Percentiles rank a stretch among this genome's conserved stretches.
phyloP scores from a whole-genome alignment of 257 asterid species.

The Jasminum sambac region DNA sequence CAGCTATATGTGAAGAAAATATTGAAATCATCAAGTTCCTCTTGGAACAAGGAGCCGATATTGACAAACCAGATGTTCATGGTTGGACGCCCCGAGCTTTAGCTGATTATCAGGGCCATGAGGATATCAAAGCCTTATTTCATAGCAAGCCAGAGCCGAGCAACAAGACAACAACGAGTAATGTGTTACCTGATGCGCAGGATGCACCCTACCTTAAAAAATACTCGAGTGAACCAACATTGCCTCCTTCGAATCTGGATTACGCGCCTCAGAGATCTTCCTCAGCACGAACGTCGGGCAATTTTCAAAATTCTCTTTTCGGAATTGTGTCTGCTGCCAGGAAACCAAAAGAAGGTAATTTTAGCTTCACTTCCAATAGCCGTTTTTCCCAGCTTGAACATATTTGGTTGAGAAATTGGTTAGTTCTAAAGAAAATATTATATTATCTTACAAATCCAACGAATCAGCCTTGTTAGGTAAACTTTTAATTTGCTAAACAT shows the following conservation, averaged over 20 bases:
- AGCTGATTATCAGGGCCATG: conserved; percentile 66
- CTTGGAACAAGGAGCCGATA: conserved; percentile 57
- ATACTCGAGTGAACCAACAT: conserved; percentile 55
- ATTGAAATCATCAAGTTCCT: conserved; percentile 58
- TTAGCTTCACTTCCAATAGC: background rate
- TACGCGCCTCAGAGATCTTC: conserved; percentile 8
- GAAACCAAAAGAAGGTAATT: conserved; percentile 46
- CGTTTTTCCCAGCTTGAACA: background rate
- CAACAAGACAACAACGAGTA: conserved; percentile 5
- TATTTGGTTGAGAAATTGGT: background rate
- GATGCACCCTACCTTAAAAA: conserved; percentile 48
- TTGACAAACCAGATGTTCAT: conserved; percentile 57
- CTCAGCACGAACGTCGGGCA: conserved; percentile 30
- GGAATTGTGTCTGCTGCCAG: conserved; percentile 60
- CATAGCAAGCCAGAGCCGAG: conserved; percentile 30
- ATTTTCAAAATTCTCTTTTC: conserved; percentile 59
- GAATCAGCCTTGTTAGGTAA: no score
- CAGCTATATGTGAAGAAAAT: conserved; percentile 64
- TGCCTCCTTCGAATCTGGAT: conserved; percentile 26
- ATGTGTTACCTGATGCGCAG: conserved; percentile 20
- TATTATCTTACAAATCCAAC: no score
- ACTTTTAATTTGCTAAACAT: no score
- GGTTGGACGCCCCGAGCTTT: conserved; percentile 72
- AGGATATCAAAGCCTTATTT: conserved; percentile 52
- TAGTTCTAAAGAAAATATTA: background rate